A percentile compares a stretch with the other conserved stretches of the same genome.
Conservation (phyloP, 2,329 filamentous ascomycete genomes). For the Microsporum ferrugineum region DNA sequence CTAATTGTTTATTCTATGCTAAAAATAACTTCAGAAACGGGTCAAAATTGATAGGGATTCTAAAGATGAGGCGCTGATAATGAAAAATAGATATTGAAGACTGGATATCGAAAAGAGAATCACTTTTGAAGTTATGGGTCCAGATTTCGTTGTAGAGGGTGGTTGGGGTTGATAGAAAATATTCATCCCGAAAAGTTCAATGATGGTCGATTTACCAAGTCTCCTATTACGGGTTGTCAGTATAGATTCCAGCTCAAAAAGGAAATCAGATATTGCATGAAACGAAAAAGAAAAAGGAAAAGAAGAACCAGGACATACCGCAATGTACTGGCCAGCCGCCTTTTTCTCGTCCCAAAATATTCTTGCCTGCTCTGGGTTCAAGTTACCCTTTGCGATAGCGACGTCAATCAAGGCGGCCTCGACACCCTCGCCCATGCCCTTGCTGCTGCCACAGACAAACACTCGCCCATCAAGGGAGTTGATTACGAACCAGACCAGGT, state of each 20-base stretch:
- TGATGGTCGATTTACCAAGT: neutral
- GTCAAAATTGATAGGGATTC: neutral
- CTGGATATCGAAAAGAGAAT: neutral
- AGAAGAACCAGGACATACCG: slow-evolving; percentile 38
- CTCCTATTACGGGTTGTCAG: slow-evolving; percentile 1
- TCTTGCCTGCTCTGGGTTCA: slow-evolving; percentile 68
- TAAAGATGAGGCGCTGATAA: neutral
- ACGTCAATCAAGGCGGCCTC: slow-evolving; percentile 79
- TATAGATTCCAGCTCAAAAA: neutral
- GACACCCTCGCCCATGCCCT: slow-evolving; percentile 96
- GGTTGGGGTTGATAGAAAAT: neutral
- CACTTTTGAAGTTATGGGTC: neutral
- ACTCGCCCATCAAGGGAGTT: slow-evolving; percentile 91
- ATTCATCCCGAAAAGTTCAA: neutral
- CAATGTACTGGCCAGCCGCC: slow-evolving; percentile 88
- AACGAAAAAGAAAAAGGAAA: neutral
- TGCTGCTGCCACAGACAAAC: slow-evolving; percentile 90
- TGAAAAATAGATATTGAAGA: neutral
- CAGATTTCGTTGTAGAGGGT: neutral
- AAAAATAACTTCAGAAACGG: neutral
- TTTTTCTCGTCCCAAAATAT: slow-evolving; percentile 89
- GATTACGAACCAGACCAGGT: slow-evolving; percentile 97
- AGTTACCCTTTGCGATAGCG: slow-evolving; percentile 81
- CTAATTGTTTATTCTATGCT: neutral
- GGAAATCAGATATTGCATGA: no score